Conservation (phyloP, 768 basidiomycete species). For the Coprinopsis marcescibilis region DNA sequence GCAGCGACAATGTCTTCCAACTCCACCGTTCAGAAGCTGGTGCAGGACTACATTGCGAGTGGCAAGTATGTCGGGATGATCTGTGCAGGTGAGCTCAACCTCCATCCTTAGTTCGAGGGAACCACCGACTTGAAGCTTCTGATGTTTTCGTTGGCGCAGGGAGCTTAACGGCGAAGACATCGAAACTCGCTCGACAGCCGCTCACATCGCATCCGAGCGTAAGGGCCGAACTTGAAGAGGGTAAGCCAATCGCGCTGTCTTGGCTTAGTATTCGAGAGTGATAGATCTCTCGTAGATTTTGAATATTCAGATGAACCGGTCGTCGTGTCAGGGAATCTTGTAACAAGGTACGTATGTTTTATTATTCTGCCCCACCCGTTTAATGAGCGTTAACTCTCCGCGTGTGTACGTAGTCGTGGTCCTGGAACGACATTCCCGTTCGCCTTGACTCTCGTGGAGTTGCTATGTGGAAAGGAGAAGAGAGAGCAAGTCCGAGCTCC, state of each 20-base stretch:
- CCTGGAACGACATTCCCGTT: constrained; percentile 81
- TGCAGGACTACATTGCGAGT: constrained; percentile 47
- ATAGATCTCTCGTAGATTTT: constrained; percentile 40
- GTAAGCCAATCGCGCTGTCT: constrained; percentile 26
- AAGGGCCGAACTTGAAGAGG: constrained; percentile 47
- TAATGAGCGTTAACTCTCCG: neutral
- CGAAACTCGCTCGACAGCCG: constrained; percentile 54
- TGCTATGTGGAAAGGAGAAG: constrained; percentile 59
- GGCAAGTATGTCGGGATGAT: constrained; percentile 76
- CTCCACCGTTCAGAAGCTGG: constrained; percentile 53
- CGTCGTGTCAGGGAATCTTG: constrained; percentile 63
- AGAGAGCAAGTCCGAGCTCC: constrained; percentile 55
- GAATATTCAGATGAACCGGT: constrained; percentile 72
- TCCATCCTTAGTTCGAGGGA: neutral
- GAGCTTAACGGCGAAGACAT: constrained; percentile 60
- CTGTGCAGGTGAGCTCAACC: constrained; percentile 56
- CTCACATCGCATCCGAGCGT: constrained; percentile 80
- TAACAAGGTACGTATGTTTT: constrained; percentile 55
- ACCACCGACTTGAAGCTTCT: neutral
- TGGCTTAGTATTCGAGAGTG: neutral
- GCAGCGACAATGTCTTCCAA: constrained; percentile 66
- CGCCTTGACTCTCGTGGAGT: constrained; percentile 68
- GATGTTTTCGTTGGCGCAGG: constrained; percentile 32
- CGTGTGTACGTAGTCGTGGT: constrained; percentile 55
- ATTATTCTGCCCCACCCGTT: neutral